A percentile compares a stretch with the other conserved stretches of the same genome.
phyloP scores from a whole-genome alignment of 225 moss, liverwort and hornwort species.

The Physcomitrium patens region DNA sequence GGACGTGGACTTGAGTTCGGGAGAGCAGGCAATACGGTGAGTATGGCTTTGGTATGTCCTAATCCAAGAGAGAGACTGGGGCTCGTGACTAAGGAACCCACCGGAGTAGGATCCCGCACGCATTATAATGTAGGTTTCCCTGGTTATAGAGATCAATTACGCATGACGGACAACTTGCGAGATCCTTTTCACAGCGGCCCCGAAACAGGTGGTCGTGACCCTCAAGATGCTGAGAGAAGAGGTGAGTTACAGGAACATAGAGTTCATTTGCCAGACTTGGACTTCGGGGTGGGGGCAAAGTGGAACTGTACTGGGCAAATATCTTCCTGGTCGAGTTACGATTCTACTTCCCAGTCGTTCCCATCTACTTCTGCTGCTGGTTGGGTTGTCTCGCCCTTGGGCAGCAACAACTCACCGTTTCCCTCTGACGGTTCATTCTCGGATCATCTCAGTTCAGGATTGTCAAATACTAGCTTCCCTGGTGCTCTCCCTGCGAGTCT shows the following conservation, averaged over 20 bases:
- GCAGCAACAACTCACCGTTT: constrained; percentile 24
- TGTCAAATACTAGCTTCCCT: constrained; percentile 30
- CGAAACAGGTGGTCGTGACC: constrained; percentile 28
- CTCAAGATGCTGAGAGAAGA: constrained; percentile 20
- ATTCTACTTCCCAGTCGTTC: constrained; percentile 26
- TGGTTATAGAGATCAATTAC: constrained; percentile 36
- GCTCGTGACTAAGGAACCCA: constrained; percentile 28
- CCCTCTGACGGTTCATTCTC: constrained; percentile 36
- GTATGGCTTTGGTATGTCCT: constrained; percentile 60
- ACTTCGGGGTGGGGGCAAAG: constrained; percentile 54
- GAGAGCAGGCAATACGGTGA: constrained; percentile 21
- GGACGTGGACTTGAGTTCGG: constrained; percentile 19
- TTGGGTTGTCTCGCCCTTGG: constrained; percentile 34
- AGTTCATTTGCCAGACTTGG: constrained; percentile 34
- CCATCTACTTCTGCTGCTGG: constrained; percentile 33
- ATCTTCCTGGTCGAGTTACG: constrained; percentile 51
- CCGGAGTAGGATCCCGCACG: constrained; percentile 45
- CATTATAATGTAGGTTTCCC: constrained; percentile 53
- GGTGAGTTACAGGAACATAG: background rate
- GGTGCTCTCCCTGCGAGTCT: constrained; percentile 26
- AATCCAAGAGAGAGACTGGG: constrained; percentile 55
- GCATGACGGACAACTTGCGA: constrained; percentile 46
- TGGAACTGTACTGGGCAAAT: constrained; percentile 44
- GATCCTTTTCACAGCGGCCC: constrained; percentile 55
- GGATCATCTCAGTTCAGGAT: constrained; percentile 25